Evolutionary conservation across 495 filamentous ascomycete genomes (phyloP).

Genomic region (Evernia prunastri): DNA sequence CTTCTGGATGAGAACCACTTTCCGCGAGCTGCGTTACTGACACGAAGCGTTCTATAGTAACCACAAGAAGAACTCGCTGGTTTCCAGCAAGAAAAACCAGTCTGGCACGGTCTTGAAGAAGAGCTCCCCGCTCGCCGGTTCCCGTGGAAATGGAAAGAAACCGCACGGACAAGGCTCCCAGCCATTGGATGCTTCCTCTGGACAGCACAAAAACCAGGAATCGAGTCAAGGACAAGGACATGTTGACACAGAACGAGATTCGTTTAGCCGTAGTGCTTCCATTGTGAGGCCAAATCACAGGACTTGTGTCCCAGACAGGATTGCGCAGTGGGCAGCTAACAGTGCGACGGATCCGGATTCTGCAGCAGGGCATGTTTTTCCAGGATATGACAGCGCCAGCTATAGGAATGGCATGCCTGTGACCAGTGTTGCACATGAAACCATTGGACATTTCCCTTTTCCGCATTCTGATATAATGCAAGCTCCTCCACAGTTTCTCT

Average conservation of each 20-base stretch:
- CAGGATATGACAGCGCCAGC: constrained; percentile 8
- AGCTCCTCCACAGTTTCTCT: constrained; percentile 12
- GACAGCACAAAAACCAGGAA: constrained; percentile 13
- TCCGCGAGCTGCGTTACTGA: constrained; percentile 7
- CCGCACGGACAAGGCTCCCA: constrained; percentile 13
- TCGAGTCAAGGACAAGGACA: constrained; percentile 5
- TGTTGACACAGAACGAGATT: constrained; percentile 6
- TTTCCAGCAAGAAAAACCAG: constrained; percentile 15
- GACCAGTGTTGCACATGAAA: constrained; percentile 8
- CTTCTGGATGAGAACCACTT: constrained; percentile 1
- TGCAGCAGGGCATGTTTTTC: constrained; percentile 2
- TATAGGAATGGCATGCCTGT: constrained; percentile 9
- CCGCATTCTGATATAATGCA: constrained; percentile 20
- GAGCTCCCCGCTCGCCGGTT: constrained; percentile 19
- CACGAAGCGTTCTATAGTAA: constrained; percentile 8
- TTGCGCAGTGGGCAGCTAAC: constrained; percentile 23
- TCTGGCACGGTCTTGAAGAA: constrained; percentile 16
- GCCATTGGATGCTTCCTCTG: constrained; percentile 8
- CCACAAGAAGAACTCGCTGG: constrained; percentile 11
- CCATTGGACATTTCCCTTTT: constrained; percentile 18
- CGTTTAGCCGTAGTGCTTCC: constrained; percentile 10
- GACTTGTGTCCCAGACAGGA: constrained; percentile 9
- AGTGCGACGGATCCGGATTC: constrained; percentile 17
- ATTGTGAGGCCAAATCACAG: constrained; percentile 14
- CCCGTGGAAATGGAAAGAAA: constrained; percentile 3